Percentiles rank a stretch among this genome's conserved stretches.
Conservation (phyloP, 495 filamentous ascomycete species). For the Podospora didyma region DNA sequence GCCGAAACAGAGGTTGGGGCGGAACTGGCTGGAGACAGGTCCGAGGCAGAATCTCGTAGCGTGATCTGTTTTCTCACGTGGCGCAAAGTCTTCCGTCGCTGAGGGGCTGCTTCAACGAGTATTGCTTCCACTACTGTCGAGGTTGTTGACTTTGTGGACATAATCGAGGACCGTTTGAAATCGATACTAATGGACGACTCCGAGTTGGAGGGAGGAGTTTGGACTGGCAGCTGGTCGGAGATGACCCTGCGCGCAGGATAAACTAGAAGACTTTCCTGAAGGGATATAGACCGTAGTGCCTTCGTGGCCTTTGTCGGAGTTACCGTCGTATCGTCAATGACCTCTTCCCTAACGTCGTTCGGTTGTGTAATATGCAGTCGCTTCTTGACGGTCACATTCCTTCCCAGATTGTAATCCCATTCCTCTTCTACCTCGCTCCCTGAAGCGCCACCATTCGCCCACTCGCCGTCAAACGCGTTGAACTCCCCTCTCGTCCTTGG, state of each 20-base stretch:
- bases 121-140: slow-evolving; percentile 70
- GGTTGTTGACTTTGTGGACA: slow-evolving; percentile 55
- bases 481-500: slow-evolving; percentile 38
- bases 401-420: slow-evolving; percentile 53
- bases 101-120: slow-evolving; percentile 59
- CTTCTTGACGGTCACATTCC: slow-evolving; percentile 55
- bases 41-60: slow-evolving; percentile 49
- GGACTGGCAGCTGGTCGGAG: slow-evolving; percentile 21
- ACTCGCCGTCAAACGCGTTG: slow-evolving; percentile 46
- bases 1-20: slow-evolving; percentile 30
- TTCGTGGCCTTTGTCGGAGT: slow-evolving; percentile 48
- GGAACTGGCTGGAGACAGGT: slow-evolving; percentile 51
- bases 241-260: slow-evolving; percentile 36
- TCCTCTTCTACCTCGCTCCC: slow-evolving; percentile 43
- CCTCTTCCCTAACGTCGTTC: slow-evolving; percentile 31
- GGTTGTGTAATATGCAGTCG: slow-evolving; percentile 33
- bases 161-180: slow-evolving; percentile 53
- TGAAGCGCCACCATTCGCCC: slow-evolving; percentile 24
- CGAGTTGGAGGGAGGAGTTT: slow-evolving; percentile 30
- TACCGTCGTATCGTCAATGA: slow-evolving; percentile 44
- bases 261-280: slow-evolving; percentile 42
- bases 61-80: slow-evolving; percentile 60
- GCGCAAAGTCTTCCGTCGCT: slow-evolving; percentile 56
- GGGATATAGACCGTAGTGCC: slow-evolving; percentile 41
- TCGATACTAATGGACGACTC: slow-evolving; percentile 44